A percentile compares a stretch with the other conserved stretches of the same genome.
These are phyloP conservation scores for Striga hermonthica DNA, from an alignment of 305 asterid genomes.

Conservation along the genomic window DNA sequence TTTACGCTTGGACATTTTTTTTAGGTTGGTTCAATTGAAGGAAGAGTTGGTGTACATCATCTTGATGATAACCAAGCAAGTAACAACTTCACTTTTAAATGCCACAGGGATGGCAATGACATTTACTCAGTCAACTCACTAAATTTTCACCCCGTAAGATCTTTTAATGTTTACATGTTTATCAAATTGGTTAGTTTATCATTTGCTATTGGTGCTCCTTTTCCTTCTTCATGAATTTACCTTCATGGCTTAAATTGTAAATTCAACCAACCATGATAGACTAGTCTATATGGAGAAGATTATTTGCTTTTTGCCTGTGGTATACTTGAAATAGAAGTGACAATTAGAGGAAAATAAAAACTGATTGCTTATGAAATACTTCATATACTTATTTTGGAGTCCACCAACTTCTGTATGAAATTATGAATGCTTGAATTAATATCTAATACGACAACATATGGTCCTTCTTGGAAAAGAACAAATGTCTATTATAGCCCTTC, in stretches of 20 bases:
- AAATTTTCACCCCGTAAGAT: slow-evolving; percentile 82
- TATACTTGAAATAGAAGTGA: no score
- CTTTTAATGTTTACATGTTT: slow-evolving; percentile 17
- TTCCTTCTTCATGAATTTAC: slow-evolving; percentile 5
- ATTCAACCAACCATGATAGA: no score
- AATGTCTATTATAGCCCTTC: no score
- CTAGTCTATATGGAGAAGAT: no score
- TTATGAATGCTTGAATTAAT: no score
- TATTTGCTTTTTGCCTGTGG: no score
- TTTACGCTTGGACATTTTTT: slow-evolving; percentile 14
- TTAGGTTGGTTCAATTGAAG: slow-evolving; percentile 93
- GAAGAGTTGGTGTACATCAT: slow-evolving; percentile 89
- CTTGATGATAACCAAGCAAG: slow-evolving; percentile 64
- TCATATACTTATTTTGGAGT: no score
- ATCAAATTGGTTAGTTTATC: slow-evolving; percentile 11
- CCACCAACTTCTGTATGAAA: no score
- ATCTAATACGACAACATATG: no score
- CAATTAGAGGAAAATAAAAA: no score
- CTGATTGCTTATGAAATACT: neutral
- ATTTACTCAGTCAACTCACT: slow-evolving; percentile 84
- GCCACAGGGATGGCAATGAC: slow-evolving; percentile 80
- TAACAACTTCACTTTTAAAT: slow-evolving; percentile 85
- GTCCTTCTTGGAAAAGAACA: no score
- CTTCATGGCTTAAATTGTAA: neutral
- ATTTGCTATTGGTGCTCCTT: slow-evolving; percentile 16